phyloP scores from a whole-genome alignment of 495 filamentous ascomycete genomes.

The Emericellopsis terricola region DNA sequence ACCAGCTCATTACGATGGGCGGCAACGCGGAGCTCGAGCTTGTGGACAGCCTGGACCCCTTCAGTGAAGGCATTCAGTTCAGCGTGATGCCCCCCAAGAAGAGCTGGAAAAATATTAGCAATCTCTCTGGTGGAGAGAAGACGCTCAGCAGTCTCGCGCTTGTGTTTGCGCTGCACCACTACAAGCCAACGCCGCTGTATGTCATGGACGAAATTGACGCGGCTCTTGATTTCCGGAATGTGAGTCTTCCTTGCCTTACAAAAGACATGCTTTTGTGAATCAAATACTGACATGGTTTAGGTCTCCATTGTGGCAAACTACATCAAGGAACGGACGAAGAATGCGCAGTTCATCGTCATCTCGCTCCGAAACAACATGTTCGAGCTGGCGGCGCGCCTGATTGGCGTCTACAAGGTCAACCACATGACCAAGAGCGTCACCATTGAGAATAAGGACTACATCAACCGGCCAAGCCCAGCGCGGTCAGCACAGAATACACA shows the following conservation, averaged over 20 bases:
- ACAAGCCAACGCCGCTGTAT: conserved; percentile 92
- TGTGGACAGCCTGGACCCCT: conserved; percentile 87
- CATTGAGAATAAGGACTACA: conserved; percentile 83
- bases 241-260: conserved; percentile 35
- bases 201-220: conserved; percentile 99
- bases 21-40: conserved; percentile 95
- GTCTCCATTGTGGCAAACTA: conserved; percentile 97
- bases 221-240: conserved; percentile 92
- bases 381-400: conserved; percentile 80
- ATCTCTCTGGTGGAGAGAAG: conserved; percentile 90
- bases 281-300: no score
- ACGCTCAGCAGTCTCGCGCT: conserved; percentile 84
- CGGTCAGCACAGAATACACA: conserved; percentile 4
- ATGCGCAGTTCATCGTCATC: conserved; percentile 97
- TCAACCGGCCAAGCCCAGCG: conserved; percentile 35
- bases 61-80: conserved; percentile 92
- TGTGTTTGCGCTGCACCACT: conserved; percentile 95
- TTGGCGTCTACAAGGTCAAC: conserved; percentile 98
- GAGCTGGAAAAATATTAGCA: conserved; percentile 97
- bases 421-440: conserved; percentile 98
- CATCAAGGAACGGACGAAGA: conserved; percentile 97
- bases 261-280: neutral
- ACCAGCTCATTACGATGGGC: conserved; percentile 99
- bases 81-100: conserved; percentile 99
- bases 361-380: conserved; percentile 99